These are phyloP conservation scores for Biscutella auriculata DNA, from an alignment of 441 rosid genomes.

Conservation along the genomic window DNA sequence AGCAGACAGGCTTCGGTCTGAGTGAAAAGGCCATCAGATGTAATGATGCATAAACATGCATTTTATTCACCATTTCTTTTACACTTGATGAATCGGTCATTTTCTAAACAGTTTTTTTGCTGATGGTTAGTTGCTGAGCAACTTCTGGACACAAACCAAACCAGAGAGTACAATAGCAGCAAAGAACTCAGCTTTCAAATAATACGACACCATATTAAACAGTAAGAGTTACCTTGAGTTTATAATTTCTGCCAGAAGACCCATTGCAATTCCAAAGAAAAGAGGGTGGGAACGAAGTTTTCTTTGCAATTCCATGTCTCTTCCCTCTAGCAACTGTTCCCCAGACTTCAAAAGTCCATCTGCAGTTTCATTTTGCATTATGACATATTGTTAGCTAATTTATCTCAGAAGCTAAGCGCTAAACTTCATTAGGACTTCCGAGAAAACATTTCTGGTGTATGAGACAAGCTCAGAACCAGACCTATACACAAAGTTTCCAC, in stretches of 20 bases:
- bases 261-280: constrained; percentile 89
- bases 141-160: neutral
- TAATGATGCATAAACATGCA: neutral
- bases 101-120: neutral
- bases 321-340: constrained; percentile 26
- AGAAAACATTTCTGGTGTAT: neutral
- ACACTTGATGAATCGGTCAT: neutral
- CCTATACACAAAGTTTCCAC: neutral
- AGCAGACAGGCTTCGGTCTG: neutral
- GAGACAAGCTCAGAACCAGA: constrained; percentile 9
- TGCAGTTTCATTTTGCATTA: constrained; percentile 30
- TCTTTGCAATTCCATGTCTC: constrained; percentile 34
- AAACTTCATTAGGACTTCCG: neutral
- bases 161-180: neutral
- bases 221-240: constrained; percentile 71
- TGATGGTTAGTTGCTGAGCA: neutral
- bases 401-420: neutral
- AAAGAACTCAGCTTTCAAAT: constrained; percentile 5
- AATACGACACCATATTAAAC: constrained; percentile 1
- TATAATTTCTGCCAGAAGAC: constrained; percentile 90
- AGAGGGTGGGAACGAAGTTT: constrained; percentile 80
- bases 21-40: neutral
- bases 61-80: neutral
- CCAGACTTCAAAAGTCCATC: constrained; percentile 36
- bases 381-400: constrained; percentile 5